Evolutionary conservation across 495 filamentous ascomycete species (phyloP).

Genomic region (Lasiosphaeriaceae sp.): DNA sequence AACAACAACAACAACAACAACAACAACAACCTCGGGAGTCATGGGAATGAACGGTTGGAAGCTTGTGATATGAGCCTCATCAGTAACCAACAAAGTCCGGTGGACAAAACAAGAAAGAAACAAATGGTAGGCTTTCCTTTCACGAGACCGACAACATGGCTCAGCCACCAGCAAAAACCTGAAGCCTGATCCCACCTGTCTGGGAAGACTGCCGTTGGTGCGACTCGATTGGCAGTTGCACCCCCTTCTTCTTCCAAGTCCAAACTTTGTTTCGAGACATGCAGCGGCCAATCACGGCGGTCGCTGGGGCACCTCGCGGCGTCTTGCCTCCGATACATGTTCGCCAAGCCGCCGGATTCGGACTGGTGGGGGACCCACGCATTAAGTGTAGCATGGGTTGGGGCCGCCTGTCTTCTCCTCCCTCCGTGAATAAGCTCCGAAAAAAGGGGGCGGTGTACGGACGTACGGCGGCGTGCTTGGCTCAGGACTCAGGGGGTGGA

Average conservation of each 20-base stretch:
- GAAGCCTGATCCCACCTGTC: background rate
- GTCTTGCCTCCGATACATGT: slow-evolving; percentile 4
- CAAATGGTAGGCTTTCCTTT: background rate
- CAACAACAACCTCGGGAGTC: background rate
- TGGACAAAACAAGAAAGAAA: background rate
- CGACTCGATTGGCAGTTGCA: no score
- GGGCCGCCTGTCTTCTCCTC: no score
- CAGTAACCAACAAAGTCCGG: background rate
- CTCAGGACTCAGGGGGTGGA: background rate
- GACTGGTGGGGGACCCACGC: background rate
- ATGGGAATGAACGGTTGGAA: background rate
- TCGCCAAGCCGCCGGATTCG: slow-evolving; percentile 14
- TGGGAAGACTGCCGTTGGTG: no score
- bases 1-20: no score
- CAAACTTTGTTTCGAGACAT: slow-evolving; percentile 11
- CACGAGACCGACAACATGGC: slow-evolving; percentile 2
- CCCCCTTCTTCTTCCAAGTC: no score
- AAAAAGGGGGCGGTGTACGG: background rate
- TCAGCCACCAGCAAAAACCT: slow-evolving; percentile 12
- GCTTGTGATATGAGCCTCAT: background rate
- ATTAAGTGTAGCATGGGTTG: no score
- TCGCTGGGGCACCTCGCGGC: slow-evolving; percentile 7
- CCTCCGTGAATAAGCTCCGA: background rate
- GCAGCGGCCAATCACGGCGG: slow-evolving; percentile 17
- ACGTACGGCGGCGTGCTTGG: background rate